Evolutionary conservation across 768 basidiomycete species (phyloP).

Genomic region (Mycena leptocephala): DNA sequence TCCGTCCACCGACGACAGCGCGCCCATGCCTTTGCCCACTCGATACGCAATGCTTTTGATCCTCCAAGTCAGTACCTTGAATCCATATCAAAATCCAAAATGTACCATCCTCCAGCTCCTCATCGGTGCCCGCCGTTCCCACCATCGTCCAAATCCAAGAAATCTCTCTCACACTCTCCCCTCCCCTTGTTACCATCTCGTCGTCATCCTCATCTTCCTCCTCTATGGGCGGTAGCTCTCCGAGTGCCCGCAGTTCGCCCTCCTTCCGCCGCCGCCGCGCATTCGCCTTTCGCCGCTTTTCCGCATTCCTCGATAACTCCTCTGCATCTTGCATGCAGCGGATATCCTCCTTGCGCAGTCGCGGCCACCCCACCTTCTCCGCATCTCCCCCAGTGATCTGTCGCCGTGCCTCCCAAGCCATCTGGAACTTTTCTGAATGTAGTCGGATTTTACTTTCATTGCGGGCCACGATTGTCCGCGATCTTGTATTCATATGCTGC

Average conservation of each 20-base stretch:
- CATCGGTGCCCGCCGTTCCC: background rate
- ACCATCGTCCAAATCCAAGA: conserved; percentile 10
- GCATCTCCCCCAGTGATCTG: background rate
- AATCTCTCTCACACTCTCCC: background rate
- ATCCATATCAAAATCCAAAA: too few relatives aligned
- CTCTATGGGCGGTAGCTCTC: background rate
- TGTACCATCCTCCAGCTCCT: background rate
- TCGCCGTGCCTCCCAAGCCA: background rate
- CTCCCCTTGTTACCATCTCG: background rate
- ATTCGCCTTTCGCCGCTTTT: background rate
- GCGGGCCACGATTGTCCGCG: background rate
- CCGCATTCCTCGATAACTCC: background rate
- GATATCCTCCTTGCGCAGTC: conserved; percentile 6
- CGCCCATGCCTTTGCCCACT: conserved; percentile 19
- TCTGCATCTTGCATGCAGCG: conserved; percentile 11
- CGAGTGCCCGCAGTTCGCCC: background rate
- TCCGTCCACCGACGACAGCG: conserved; percentile 31
- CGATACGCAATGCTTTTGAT: conserved; percentile 10
- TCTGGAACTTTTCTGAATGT: background rate
- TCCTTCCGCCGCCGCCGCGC: background rate
- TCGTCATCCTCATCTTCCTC: too few relatives aligned
- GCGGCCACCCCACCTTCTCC: background rate
- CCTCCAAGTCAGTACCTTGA: too few relatives aligned
- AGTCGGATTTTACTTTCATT: conserved; percentile 1
- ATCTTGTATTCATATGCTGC: background rate